Conservation (phyloP, 768 basidiomycete genomes). For the Postia placenta region DNA sequence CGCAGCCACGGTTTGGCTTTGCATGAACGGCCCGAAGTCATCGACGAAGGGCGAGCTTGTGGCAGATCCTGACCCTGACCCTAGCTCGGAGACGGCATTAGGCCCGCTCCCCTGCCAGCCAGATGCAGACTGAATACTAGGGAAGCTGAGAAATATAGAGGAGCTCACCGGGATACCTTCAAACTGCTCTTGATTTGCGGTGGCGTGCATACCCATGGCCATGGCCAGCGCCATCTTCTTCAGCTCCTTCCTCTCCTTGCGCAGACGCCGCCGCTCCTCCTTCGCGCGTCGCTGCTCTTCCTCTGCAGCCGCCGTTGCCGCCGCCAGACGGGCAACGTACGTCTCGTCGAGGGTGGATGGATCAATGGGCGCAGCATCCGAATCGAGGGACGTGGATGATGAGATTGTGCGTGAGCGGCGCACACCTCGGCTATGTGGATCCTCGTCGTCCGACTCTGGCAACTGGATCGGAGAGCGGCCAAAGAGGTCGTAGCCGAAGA, state of each 20-base stretch:
- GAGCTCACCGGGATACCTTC: slow-evolving; percentile 64
- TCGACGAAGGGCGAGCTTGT: slow-evolving; percentile 15
- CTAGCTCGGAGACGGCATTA: slow-evolving; percentile 16
- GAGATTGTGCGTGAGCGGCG: slow-evolving; percentile 18
- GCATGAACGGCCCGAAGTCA: slow-evolving; percentile 26
- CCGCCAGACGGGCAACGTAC: slow-evolving; percentile 36
- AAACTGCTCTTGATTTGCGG: slow-evolving; percentile 33
- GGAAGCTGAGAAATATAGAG: neutral
- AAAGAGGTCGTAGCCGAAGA: slow-evolving; percentile 66
- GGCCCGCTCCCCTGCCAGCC: no score
- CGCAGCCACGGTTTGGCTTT: slow-evolving; percentile 8
- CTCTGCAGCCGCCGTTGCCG: slow-evolving; percentile 29
- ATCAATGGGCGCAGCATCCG: slow-evolving; percentile 65
- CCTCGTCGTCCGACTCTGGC: slow-evolving; percentile 42
- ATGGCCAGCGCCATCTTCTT: slow-evolving; percentile 35
- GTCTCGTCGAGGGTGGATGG: slow-evolving; percentile 47
- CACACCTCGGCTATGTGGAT: neutral
- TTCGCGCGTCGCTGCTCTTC: slow-evolving; percentile 36
- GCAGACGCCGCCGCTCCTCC: slow-evolving; percentile 41
- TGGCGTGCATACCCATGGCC: slow-evolving; percentile 24
- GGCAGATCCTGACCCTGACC: slow-evolving; percentile 11
- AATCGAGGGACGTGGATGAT: slow-evolving; percentile 50
- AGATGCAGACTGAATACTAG: no score
- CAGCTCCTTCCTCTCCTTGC: slow-evolving; percentile 40
- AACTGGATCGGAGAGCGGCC: slow-evolving; percentile 58